These are phyloP conservation scores for Globisporangium cylindrosporum DNA, from an alignment of 352 stramenopile genomes.

Conservation along the genomic window DNA sequence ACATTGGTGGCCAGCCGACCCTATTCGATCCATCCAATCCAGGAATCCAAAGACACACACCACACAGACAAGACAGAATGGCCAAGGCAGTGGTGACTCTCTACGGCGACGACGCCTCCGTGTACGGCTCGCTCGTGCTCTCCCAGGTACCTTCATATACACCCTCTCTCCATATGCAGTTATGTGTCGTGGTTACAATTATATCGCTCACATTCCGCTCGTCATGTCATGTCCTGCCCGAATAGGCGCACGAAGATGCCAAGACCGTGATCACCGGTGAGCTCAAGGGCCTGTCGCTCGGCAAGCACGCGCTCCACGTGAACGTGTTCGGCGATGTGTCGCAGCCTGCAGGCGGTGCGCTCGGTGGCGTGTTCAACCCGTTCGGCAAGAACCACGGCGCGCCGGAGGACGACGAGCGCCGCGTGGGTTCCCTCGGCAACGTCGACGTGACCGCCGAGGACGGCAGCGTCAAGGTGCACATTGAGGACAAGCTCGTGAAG, in stretches of 20 bases:
- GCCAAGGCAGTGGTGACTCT: constrained; percentile 86
- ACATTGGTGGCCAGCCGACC: constrained; percentile 9
- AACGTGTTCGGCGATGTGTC: constrained; percentile 96
- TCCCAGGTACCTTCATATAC: constrained; percentile 44
- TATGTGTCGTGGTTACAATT: neutral
- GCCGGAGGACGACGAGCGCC: constrained; percentile 94
- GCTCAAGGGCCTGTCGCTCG: constrained; percentile 69
- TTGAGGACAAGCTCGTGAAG: constrained; percentile 96
- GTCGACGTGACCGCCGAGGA: constrained; percentile 79
- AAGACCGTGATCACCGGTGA: constrained; percentile 85
- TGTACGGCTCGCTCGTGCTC: constrained; percentile 80
- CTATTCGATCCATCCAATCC: constrained; percentile 9
- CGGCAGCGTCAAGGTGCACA: constrained; percentile 87
- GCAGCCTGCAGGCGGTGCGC: constrained; percentile 59
- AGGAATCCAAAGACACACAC: neutral
- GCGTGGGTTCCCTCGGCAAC: constrained; percentile 95
- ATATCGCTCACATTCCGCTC: neutral
- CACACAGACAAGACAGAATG: constrained; percentile 34
- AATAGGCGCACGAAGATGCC: constrained; percentile 78
- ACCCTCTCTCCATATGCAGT: neutral
- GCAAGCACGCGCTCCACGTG: constrained; percentile 95
- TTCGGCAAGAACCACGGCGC: constrained; percentile 97
- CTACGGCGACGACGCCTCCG: constrained; percentile 76
- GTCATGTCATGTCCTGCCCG: neutral
- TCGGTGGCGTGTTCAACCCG: constrained; percentile 96